A percentile compares a stretch with the other conserved stretches of the same genome.
Conservation (phyloP, 2,329 filamentous ascomycete species). For the Cercospora zeina region DNA sequence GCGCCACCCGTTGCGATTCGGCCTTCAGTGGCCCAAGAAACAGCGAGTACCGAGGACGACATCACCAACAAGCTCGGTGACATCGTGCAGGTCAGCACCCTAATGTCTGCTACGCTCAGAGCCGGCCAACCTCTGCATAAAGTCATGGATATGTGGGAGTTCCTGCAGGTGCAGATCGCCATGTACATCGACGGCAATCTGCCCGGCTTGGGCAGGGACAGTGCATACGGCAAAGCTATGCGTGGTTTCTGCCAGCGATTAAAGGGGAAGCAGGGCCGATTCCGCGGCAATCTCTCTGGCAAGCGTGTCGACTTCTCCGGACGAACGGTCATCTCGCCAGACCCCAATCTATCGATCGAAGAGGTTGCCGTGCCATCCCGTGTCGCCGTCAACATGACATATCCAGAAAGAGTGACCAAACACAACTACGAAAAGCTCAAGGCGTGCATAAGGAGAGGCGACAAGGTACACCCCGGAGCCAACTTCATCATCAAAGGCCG, state of each 20-base stretch:
- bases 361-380: slow-evolving; percentile 88
- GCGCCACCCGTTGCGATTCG: slow-evolving; percentile 92
- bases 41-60: slow-evolving; percentile 91
- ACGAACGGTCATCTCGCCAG: slow-evolving; percentile 94
- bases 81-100: slow-evolving; percentile 87
- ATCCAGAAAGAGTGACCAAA: slow-evolving; percentile 81
- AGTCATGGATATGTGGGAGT: slow-evolving; percentile 98
- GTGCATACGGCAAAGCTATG: slow-evolving; percentile 82
- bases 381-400: slow-evolving; percentile 95
- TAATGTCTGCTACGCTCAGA: slow-evolving; percentile 77
- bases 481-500: slow-evolving; percentile 76
- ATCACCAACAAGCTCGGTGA: slow-evolving; percentile 96
- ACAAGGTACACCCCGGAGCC: slow-evolving; percentile 80
- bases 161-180: slow-evolving; percentile 88
- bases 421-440: slow-evolving; percentile 84
- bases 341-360: slow-evolving; percentile 90
- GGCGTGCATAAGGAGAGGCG: slow-evolving; percentile 72
- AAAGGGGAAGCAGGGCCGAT: slow-evolving; percentile 96
- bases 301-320: slow-evolving; percentile 99
- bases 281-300: slow-evolving; percentile 93
- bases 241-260: slow-evolving; percentile 92
- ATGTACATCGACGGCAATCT: slow-evolving; percentile 98
- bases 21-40: slow-evolving; percentile 90
- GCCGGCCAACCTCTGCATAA: slow-evolving; percentile 83
- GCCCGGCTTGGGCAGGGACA: slow-evolving; percentile 79